Conservation (phyloP, 2,329 filamentous ascomycete species). For the Kalmusia sp. region DNA sequence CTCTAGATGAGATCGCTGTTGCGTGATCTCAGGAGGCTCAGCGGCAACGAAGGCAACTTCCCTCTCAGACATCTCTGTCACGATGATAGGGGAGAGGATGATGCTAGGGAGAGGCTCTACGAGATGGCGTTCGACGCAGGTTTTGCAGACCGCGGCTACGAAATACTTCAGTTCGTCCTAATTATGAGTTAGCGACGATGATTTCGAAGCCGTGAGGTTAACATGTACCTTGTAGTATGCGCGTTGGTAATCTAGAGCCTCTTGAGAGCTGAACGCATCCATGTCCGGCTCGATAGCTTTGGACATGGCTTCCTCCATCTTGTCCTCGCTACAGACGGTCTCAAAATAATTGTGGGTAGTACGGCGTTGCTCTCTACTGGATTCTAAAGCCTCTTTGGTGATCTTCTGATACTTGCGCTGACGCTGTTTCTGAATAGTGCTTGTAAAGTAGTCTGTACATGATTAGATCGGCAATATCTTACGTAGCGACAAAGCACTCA, state of each 20-base stretch:
- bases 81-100: slow-evolving; percentile 37
- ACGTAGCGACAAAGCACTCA: neutral
- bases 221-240: slow-evolving; percentile 38
- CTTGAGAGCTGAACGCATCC: slow-evolving; percentile 34
- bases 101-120: slow-evolving; percentile 30
- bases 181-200: neutral
- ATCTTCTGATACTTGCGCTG: slow-evolving; percentile 24
- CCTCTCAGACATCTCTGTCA: slow-evolving; percentile 42
- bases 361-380: neutral
- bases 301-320: slow-evolving; percentile 1
- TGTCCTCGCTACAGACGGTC: neutral
- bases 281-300: slow-evolving; percentile 32
- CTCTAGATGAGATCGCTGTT: slow-evolving; percentile 37
- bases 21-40: slow-evolving; percentile 38
- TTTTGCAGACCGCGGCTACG: slow-evolving; percentile 35
- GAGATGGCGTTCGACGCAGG: slow-evolving; percentile 45
- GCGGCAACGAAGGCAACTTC: slow-evolving; percentile 42
- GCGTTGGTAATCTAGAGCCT: slow-evolving; percentile 42
- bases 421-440: slow-evolving; percentile 29
- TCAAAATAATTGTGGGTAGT: neutral
- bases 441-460: slow-evolving; percentile 38
- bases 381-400: neutral
- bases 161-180: slow-evolving; percentile 44
- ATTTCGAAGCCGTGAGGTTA: too few species aligned
- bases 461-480: neutral